phyloP scores from a whole-genome alignment of 1,139 yeast species.

The Yamadazyma songkhlaensis region DNA sequence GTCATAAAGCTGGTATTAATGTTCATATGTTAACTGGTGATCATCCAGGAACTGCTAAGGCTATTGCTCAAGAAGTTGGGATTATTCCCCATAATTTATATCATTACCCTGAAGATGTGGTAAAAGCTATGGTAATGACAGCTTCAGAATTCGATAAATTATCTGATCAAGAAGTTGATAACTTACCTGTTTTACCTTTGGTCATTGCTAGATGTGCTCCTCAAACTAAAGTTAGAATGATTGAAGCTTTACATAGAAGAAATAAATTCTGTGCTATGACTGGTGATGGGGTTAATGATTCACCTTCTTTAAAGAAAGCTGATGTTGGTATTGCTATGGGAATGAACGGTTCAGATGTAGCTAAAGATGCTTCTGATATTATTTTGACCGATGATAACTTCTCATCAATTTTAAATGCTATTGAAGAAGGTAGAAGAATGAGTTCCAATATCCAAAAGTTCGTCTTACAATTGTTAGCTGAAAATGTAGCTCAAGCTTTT shows the following conservation, averaged over 20 bases:
- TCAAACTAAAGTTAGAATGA: slow-evolving; percentile 48
- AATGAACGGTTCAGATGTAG: slow-evolving; percentile 52
- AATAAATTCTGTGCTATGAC: slow-evolving; percentile 41
- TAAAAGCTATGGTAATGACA: slow-evolving; percentile 38
- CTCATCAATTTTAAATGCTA: slow-evolving; percentile 50
- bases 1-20: slow-evolving; percentile 51
- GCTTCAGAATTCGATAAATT: slow-evolving; percentile 45
- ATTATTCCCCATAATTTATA: slow-evolving; percentile 42
- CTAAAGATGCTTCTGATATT: slow-evolving; percentile 57
- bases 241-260: slow-evolving; percentile 47
- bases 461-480: slow-evolving; percentile 46
- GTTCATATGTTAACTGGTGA: slow-evolving; percentile 57
- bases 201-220: slow-evolving; percentile 54
- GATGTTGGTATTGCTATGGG: slow-evolving; percentile 47
- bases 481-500: slow-evolving; percentile 49
- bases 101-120: slow-evolving; percentile 33
- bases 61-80: slow-evolving; percentile 52
- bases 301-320: slow-evolving; percentile 36
- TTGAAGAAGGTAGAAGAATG: slow-evolving; percentile 50
- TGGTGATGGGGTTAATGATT: slow-evolving; percentile 40
- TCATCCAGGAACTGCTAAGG: slow-evolving; percentile 51
- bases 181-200: slow-evolving; percentile 33
- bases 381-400: slow-evolving; percentile 51
- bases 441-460: slow-evolving; percentile 47
- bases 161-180: slow-evolving; percentile 27